phyloP scores from a whole-genome alignment of 768 basidiomycete species.

The Leccinum sublutescens region DNA sequence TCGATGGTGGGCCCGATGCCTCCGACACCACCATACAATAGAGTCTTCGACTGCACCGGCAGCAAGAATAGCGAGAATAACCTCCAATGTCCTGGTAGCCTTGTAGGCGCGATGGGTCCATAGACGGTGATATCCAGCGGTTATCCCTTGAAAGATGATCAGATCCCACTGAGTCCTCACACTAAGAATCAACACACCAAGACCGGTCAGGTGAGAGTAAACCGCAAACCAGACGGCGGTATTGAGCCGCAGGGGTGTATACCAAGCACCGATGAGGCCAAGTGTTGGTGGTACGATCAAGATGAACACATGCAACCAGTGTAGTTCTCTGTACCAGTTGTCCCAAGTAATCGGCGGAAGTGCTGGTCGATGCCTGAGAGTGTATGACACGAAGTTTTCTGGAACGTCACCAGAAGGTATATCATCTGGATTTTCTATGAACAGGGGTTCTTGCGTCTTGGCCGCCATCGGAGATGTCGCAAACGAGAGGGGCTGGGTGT shows the following conservation, averaged over 20 bases:
- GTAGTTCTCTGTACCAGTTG: conserved; percentile 13
- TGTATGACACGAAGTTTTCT: conserved; percentile 11
- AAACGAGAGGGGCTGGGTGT: too few relatives aligned
- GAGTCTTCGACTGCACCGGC: conserved; percentile 91
- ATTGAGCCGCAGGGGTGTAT: conserved; percentile 3
- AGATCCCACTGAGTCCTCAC: neutral
- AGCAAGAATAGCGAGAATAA: conserved; percentile 76
- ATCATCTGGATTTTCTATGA: conserved; percentile 7
- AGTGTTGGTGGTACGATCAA: conserved; percentile 4
- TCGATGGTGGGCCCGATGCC: conserved; percentile 91
- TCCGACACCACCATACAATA: conserved; percentile 96
- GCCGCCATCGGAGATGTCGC: too few relatives aligned
- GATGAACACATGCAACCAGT: conserved; percentile 11
- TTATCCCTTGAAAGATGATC: conserved; percentile 51
- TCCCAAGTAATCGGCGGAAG: conserved; percentile 12
- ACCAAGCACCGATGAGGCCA: neutral
- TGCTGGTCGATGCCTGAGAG: conserved; percentile 3
- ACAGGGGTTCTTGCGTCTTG: neutral
- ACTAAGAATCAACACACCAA: conserved; percentile 47
- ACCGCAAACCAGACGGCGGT: conserved; percentile 5
- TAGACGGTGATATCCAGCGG: conserved; percentile 90
- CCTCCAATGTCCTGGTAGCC: conserved; percentile 80
- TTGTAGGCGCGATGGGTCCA: conserved; percentile 96
- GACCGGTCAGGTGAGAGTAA: conserved; percentile 67
- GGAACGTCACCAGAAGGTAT: conserved; percentile 4